These are phyloP conservation scores for Alternaria triticimaculans DNA, from an alignment of 2,329 filamentous ascomycete species.

Conservation along the genomic window DNA sequence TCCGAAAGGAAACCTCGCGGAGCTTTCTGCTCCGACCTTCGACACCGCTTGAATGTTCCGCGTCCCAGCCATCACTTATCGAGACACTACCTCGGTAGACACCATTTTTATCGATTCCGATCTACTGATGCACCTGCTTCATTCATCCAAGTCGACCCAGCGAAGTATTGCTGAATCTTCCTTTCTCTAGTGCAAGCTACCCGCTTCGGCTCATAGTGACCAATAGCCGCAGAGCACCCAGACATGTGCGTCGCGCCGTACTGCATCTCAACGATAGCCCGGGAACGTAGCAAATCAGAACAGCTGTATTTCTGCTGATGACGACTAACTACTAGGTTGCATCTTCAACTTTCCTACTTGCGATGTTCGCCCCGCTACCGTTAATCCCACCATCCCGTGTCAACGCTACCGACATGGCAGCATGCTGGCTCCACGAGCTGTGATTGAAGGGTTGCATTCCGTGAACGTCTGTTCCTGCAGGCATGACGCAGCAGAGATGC, in stretches of 20 bases:
- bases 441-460: slow-evolving; percentile 26
- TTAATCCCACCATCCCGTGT: slow-evolving; percentile 4
- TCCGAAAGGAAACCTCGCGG: neutral
- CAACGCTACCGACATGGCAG: slow-evolving; percentile 11
- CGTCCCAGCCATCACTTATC: neutral
- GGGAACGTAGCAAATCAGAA: slow-evolving; percentile 10
- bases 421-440: slow-evolving; percentile 20
- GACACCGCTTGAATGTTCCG: neutral
- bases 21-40: neutral
- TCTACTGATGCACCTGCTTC: slow-evolving; percentile 8
- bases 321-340: neutral
- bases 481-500: slow-evolving; percentile 25
- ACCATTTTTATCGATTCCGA: slow-evolving; percentile 49
- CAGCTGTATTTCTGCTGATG: slow-evolving; percentile 9
- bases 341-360: slow-evolving; percentile 5
- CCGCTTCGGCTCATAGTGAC: neutral
- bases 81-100: slow-evolving; percentile 36
- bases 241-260: slow-evolving; percentile 11
- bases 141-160: slow-evolving; percentile 1
- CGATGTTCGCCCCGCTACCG: slow-evolving; percentile 3
- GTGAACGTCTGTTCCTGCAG: slow-evolving; percentile 24
- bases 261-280: neutral
- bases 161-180: slow-evolving; percentile 6
- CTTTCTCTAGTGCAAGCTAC: neutral
- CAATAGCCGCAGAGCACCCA: slow-evolving; percentile 7